Base-by-base conservation (phyloP, 192 early-diverging fungal species). In the Gaertneriomyces sp. region DNA sequence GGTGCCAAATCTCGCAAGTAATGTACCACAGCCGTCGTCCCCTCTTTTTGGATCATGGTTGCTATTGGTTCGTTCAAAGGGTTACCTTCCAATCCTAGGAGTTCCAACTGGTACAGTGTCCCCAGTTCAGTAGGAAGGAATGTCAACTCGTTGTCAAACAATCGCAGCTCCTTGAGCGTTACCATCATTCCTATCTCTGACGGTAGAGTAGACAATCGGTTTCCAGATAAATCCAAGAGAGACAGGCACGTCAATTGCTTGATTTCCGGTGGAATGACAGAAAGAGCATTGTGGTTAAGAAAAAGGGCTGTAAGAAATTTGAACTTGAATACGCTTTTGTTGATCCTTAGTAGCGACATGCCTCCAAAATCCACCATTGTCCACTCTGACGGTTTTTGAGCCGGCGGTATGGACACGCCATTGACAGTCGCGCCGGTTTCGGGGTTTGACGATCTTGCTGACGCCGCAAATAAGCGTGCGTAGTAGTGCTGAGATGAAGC, bases 201-300 rank as follows among this genome's bases (percentile, higher is more conserved):
- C 19, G 96, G 96, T 5, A 98, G 58, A 8, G 75, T 61, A 17
- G 84, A 80, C 9, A 98, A 77, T 68, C 89, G 83, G 76, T 98
- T 98, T 11, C 92, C 96, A 7, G 93, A 93, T 0, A 88, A 83
- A 74, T 98, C 92, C 33, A 98, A 81, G 19, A 87, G 73, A 16
- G 78, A 86, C 41, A 98, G 81, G 47, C 77, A 77, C 53, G 69
- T 60, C 45, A 97, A 76, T 45, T 87, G 74, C 7, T 80, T 58
- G 39, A 97, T 86, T 12, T 89, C 86, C 10, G 83, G 74, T 4
- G 92, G 84, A 19, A 98, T 52, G 47, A 82, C 81, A 49, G 88
- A 82, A 33, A 98, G 78, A 69, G 89, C 89, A 85, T 98, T 98
- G 83, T 98, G 92, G 72, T 94, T 97, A 72, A 98, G 79, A 64